Percentiles rank a stretch among this genome's conserved stretches.
phyloP scores from a whole-genome alignment of 106 monocot species.

The Amphibolis antarctica region DNA sequence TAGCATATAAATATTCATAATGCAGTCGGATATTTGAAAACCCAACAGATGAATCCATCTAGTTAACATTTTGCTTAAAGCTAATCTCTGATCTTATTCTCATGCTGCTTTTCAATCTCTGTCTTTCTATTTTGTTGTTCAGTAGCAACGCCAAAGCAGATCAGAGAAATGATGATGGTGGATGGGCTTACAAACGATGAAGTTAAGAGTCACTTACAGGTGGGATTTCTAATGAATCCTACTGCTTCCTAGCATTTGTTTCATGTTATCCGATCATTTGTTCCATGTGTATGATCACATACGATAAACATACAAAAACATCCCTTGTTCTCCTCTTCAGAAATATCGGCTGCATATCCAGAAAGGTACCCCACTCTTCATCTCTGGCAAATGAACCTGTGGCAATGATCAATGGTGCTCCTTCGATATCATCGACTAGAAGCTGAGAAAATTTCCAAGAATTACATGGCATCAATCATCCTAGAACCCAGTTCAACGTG shows the following conservation, averaged over 20 bases:
- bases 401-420: background rate
- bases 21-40: no score
- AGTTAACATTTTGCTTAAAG: no score
- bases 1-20: no score
- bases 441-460: background rate
- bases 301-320: background rate
- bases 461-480: no score
- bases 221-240: background rate
- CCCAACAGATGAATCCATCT: no score
- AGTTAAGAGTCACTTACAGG: slow-evolving; percentile 94
- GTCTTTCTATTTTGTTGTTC: slow-evolving; percentile 12
- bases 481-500: no score
- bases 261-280: background rate
- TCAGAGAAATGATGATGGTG: slow-evolving; percentile 87
- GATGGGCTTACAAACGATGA: slow-evolving; percentile 88
- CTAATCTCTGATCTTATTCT: no score
- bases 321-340: slow-evolving; percentile 22
- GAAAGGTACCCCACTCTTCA: slow-evolving; percentile 24
- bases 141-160: slow-evolving; percentile 89
- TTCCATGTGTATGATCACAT: background rate
- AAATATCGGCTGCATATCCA: slow-evolving; percentile 63
- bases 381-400: background rate
- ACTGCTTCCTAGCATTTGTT: background rate
- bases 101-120: slow-evolving; percentile 1
- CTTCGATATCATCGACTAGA: background rate